These are phyloP conservation scores for Magnusiomyces fungicola DNA, from an alignment of 1,139 yeast genomes.

Conservation along the genomic window DNA sequence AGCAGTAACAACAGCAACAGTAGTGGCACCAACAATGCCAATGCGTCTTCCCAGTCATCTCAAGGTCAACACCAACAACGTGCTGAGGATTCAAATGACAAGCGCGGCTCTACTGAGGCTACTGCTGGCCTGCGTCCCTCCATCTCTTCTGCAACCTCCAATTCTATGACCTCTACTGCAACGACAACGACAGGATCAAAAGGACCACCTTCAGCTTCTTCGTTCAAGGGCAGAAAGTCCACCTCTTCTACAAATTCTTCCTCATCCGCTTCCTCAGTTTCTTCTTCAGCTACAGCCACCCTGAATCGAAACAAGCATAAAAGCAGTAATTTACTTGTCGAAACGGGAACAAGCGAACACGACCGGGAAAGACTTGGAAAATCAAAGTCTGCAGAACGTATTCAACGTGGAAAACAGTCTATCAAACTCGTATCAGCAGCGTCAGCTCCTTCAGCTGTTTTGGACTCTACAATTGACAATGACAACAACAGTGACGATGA, in stretches of 20 bases:
- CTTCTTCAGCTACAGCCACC: background rate
- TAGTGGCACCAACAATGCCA: background rate
- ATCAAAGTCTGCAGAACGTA: too few species aligned
- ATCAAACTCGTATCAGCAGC: too few species aligned
- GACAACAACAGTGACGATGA: background rate
- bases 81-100: background rate
- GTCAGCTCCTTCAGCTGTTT: background rate
- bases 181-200: too few species aligned
- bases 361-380: too few species aligned
- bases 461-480: background rate
- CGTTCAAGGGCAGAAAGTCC: too few species aligned
- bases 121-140: too few species aligned
- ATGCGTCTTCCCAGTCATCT: background rate
- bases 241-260: too few species aligned
- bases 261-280: too few species aligned
- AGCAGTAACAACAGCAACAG: background rate
- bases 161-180: too few species aligned
- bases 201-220: background rate
- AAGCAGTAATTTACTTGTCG: background rate
- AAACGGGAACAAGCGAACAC: background rate
- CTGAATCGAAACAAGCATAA: background rate
- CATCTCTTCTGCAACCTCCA: too few species aligned
- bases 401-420: too few species aligned
- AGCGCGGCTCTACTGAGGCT: too few species aligned
- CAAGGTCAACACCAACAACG: background rate